Conservation (phyloP, 371 early-diverging fungal species). For the Caulochytrium protostelioides region DNA sequence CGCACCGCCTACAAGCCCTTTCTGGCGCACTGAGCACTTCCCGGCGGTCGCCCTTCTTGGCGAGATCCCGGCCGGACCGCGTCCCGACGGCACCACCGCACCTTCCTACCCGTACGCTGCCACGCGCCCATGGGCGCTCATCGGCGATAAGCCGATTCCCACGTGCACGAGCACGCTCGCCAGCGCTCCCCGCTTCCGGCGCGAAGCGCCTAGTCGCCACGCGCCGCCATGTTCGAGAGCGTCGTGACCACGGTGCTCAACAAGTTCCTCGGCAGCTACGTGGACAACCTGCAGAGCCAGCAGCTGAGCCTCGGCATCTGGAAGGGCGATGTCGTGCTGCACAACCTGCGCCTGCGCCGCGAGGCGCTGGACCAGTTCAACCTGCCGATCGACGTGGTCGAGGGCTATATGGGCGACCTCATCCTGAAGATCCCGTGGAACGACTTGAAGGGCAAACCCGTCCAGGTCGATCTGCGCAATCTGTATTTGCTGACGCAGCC, state of each 20-base stretch:
- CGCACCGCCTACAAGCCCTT: too few species aligned
- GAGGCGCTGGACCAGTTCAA: slow-evolving; percentile 85
- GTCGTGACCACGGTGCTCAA: slow-evolving; percentile 73
- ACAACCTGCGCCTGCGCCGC: slow-evolving; percentile 61
- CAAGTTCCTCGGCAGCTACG: slow-evolving; percentile 82
- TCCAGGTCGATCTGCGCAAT: slow-evolving; percentile 64
- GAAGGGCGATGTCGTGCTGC: slow-evolving; percentile 88
- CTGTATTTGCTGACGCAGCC: slow-evolving; percentile 73
- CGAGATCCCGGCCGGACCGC: too few species aligned
- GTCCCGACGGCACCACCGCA: too few species aligned
- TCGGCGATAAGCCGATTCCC: too few species aligned
- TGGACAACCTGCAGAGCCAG: slow-evolving; percentile 78
- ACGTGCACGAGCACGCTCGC: too few species aligned
- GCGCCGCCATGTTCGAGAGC: slow-evolving; percentile 72
- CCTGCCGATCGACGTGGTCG: slow-evolving; percentile 76
- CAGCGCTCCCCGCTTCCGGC: too few species aligned
- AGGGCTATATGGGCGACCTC: slow-evolving; percentile 82
- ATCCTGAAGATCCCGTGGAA: slow-evolving; percentile 87
- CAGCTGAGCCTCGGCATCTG: slow-evolving; percentile 92
- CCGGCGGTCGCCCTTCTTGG: too few species aligned
- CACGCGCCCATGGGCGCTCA: too few species aligned
- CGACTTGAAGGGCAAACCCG: slow-evolving; percentile 81
- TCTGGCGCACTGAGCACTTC: too few species aligned
- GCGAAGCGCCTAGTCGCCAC: too few species aligned
- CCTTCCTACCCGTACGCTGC: too few species aligned